These are phyloP conservation scores for Magnaporthales sp. DNA, from an alignment of 2,329 filamentous ascomycete genomes.

Conservation along the genomic window DNA sequence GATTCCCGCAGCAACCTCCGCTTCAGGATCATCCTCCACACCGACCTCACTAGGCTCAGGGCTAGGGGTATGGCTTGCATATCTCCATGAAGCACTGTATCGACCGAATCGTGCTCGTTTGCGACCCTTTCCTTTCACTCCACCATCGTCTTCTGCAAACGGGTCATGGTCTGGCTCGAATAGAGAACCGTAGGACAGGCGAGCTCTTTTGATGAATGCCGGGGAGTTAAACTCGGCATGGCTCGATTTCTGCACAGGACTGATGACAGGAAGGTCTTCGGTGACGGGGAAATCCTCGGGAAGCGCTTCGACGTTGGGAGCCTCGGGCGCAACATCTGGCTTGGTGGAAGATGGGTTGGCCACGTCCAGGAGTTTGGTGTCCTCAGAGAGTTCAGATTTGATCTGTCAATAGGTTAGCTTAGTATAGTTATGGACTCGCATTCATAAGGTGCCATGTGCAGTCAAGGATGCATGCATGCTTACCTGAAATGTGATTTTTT, in stretches of 20 bases:
- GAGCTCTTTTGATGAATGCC: constrained; percentile 65
- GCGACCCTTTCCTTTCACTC: constrained; percentile 48
- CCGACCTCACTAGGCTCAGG: constrained; percentile 42
- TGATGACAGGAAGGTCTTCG: constrained; percentile 1
- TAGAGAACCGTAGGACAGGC: constrained; percentile 60
- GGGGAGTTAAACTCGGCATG: constrained; percentile 62
- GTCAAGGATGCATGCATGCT: constrained; percentile 9
- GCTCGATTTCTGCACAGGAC: constrained; percentile 18
- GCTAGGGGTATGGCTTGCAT: constrained; percentile 62
- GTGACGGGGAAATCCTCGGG: constrained; percentile 6
- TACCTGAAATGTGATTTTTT: constrained; percentile 40
- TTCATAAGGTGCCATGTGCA: neutral
- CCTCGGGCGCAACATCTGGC: neutral
- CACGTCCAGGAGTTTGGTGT: constrained; percentile 43
- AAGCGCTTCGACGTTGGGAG: neutral
- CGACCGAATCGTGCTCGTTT: constrained; percentile 65
- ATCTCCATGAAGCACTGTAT: constrained; percentile 63
- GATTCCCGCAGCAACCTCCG: neutral
- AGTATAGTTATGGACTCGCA: neutral
- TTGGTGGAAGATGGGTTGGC: constrained; percentile 27
- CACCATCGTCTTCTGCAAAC: constrained; percentile 58
- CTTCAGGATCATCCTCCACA: constrained; percentile 8
- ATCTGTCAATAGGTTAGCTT: constrained; percentile 22
- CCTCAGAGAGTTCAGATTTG: constrained; percentile 34
- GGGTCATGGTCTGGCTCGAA: constrained; percentile 57